Evolutionary conservation across 2,329 filamentous ascomycete genomes (phyloP), one percentile per base, ranked within the genome.

Genomic region (Fusarium sp.): DNA sequence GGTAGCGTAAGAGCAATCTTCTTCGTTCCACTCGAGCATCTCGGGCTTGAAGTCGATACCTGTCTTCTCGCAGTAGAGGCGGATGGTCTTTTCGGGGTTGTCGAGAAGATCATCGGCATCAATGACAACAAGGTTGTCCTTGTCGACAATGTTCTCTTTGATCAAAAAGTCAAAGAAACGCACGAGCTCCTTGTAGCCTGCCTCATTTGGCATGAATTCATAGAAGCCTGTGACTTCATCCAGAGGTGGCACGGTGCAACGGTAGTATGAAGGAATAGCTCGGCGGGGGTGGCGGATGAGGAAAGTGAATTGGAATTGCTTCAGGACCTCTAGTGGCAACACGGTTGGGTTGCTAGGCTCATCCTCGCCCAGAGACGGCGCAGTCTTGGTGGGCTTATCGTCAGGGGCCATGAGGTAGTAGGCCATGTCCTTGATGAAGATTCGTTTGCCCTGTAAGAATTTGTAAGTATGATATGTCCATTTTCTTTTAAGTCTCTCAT

Each of bases 351-450:
- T 98, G 60, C 85, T 85, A 4, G 86, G 83, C 80, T 95, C 90
- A 5, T 80, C 66, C 55, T 75, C 88, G 62, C 91, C 87, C 52
- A 98, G 85, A n/a, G 93, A 97, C 4, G 92, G 92, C 12, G 93
- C 94, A 64, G 96, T 89, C 50, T 84, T 84, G 52, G 93, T 88
- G 16, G 87, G 84, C 75, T 91, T 87, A 48, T 86, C 85, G 68
- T 91, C 84, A 6, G 93, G 93, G 7, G 94, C 92, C 69, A 97
- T 85, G 71, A 98, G 85, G 80, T 98, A 98, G 81, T 98, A 91
- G 58, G 92, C 91, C 83, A 98, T 99, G 80, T 98, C 96, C 81
- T 99, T 99, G 87, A 99, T 96, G 83, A 98, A 98, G 75, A 97
- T 84, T 74, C 95, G 92, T 84, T 97, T 97, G 75, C 90, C 92